Percentiles rank a stretch among this genome's conserved stretches.
Evolutionary conservation across 805 yeast genomes (phyloP).

Genomic region (Vanderwaltozyma verrucispora): DNA sequence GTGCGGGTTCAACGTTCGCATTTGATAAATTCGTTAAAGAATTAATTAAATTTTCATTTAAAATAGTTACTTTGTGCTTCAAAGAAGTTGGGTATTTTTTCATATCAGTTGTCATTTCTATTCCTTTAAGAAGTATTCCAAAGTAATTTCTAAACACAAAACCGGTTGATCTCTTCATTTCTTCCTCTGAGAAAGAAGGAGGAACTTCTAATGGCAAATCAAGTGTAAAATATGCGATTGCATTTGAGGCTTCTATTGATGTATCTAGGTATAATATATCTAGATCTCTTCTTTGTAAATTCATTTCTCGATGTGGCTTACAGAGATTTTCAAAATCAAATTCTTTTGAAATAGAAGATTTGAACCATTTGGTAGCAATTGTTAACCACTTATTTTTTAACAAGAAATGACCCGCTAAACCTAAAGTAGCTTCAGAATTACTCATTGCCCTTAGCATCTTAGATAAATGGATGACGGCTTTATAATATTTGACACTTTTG

Average conservation of each 20-base stretch:
- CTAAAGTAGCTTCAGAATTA: constrained; percentile 20
- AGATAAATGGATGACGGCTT: constrained; percentile 27
- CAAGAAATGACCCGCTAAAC: constrained; percentile 34
- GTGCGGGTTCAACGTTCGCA: constrained; percentile 67
- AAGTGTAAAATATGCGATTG: constrained; percentile 44
- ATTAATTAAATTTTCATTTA: constrained; percentile 53
- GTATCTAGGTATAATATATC: constrained; percentile 45
- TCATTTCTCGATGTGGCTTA: constrained; percentile 29
- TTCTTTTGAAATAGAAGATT: constrained; percentile 37
- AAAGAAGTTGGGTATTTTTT: constrained; percentile 30
- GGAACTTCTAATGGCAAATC: constrained; percentile 51
- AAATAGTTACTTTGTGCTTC: constrained; percentile 43
- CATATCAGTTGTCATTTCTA: constrained; percentile 30
- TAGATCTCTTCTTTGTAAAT: constrained; percentile 31
- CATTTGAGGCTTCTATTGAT: constrained; percentile 53
- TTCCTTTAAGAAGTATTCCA: constrained; percentile 41
- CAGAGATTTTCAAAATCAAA: constrained; percentile 24
- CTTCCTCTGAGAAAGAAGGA: constrained; percentile 43
- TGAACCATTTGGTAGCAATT: constrained; percentile 43
- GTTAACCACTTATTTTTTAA: constrained; percentile 40
- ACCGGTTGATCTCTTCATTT: constrained; percentile 43
- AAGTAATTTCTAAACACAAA: constrained; percentile 62
- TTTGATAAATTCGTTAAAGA: constrained; percentile 61
- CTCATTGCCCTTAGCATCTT: constrained; percentile 27
- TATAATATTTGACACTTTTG: constrained; percentile 19